Evolutionary conservation across 768 basidiomycete genomes (phyloP).

Genomic region (Suillus lakei): DNA sequence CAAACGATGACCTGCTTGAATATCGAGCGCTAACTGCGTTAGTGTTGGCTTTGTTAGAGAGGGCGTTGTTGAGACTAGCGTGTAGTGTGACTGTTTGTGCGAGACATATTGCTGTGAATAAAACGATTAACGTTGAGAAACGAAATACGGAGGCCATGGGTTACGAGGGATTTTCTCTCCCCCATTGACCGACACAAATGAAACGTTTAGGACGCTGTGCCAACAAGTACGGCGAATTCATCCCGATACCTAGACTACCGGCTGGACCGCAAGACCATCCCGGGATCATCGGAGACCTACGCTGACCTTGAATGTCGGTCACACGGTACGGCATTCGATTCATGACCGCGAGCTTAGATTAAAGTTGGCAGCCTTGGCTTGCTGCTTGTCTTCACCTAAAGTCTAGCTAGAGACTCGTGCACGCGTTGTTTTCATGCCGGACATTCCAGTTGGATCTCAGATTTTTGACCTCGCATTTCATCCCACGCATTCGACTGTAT

Average conservation of each 20-base stretch:
- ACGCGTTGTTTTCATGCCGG: constrained; percentile 45
- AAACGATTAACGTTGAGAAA: constrained; percentile 28
- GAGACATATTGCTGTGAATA: constrained; percentile 34
- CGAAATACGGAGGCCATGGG: constrained; percentile 42
- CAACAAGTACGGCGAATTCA: not conserved
- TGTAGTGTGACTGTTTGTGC: constrained; percentile 37
- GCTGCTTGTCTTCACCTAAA: not conserved
- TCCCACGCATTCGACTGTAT: constrained; percentile 71
- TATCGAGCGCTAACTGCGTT: constrained; percentile 20
- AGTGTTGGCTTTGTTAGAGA: constrained; percentile 28
- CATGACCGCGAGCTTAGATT: not conserved
- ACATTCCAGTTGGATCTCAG: constrained; percentile 76
- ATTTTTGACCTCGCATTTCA: constrained; percentile 93
- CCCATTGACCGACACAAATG: constrained; percentile 29
- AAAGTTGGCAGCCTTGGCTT: not conserved
- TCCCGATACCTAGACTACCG: not conserved
- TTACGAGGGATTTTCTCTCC: constrained; percentile 19
- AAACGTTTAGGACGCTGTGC: constrained; percentile 1
- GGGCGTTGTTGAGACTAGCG: constrained; percentile 28
- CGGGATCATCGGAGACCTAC: not conserved
- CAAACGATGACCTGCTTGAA: constrained; percentile 13
- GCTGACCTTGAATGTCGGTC: not conserved
- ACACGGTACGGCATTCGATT: not conserved
- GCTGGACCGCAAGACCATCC: not conserved
- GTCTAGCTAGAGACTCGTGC: no score